phyloP scores from a whole-genome alignment of 2,329 filamentous ascomycete genomes.

The Gnomoniopsis sp. region DNA sequence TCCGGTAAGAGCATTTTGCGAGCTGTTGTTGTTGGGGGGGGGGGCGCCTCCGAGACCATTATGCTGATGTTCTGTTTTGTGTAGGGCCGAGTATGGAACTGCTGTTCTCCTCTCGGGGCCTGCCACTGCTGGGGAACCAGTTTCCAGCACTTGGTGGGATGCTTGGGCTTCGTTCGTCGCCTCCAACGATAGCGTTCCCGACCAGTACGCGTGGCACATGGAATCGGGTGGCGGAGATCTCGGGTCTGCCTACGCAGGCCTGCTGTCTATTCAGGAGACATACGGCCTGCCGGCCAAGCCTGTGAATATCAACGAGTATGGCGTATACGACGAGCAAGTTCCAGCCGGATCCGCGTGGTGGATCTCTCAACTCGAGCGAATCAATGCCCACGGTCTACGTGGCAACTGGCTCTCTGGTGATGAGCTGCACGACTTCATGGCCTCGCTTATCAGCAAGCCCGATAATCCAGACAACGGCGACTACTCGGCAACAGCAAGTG shows the following conservation, averaged over 20 bases:
- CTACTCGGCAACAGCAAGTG: slow-evolving; percentile 12
- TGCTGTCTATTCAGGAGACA: slow-evolving; percentile 23
- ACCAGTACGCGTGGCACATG: slow-evolving; percentile 41
- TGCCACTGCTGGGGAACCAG: slow-evolving; percentile 31
- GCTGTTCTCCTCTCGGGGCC: slow-evolving; percentile 35
- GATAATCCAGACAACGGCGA: neutral
- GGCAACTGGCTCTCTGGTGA: slow-evolving; percentile 42
- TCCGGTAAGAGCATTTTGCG: slow-evolving; percentile 27
- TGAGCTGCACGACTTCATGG: slow-evolving; percentile 41
- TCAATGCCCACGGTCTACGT: slow-evolving; percentile 37
- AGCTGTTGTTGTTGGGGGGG: too few relatives aligned
- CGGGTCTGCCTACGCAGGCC: slow-evolving; percentile 24
- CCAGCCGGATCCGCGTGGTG: slow-evolving; percentile 40
- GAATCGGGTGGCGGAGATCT: slow-evolving; percentile 30
- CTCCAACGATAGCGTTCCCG: slow-evolving; percentile 35
- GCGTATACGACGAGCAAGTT: slow-evolving; percentile 34
- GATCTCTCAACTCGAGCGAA: slow-evolving; percentile 43
- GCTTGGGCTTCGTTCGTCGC: slow-evolving; percentile 32
- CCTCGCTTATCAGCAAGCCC: slow-evolving; percentile 34
- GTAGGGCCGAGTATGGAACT: slow-evolving; percentile 3
- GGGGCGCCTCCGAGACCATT: neutral
- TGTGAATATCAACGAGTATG: slow-evolving; percentile 50
- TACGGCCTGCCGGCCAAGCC: slow-evolving; percentile 30
- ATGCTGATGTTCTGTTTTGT: neutral
- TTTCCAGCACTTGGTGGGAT: slow-evolving; percentile 38